phyloP scores from a whole-genome alignment of 495 filamentous ascomycete genomes.

The Trichoderma erinaceum region DNA sequence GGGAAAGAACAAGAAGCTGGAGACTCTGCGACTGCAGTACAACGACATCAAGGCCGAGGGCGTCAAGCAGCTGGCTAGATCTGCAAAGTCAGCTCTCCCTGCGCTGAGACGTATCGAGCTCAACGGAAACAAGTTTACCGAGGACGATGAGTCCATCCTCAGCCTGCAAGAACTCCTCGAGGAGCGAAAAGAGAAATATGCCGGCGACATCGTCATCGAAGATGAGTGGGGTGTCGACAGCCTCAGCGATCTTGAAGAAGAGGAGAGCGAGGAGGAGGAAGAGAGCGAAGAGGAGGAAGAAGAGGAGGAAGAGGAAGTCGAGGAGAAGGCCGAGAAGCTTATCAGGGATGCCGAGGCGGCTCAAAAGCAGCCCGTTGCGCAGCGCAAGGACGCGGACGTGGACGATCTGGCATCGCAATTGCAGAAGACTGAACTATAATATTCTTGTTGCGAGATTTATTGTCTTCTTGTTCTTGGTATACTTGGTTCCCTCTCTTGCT shows the following conservation, averaged over 20 bases:
- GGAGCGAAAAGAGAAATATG: constrained; percentile 55
- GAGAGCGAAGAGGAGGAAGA: constrained; percentile 65
- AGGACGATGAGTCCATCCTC: constrained; percentile 65
- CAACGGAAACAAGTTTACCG: constrained; percentile 91
- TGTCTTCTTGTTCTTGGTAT: not conserved
- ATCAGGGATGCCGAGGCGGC: constrained; percentile 66
- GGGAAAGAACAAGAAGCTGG: constrained; percentile 68
- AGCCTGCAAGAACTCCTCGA: constrained; percentile 46
- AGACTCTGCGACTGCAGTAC: constrained; percentile 81
- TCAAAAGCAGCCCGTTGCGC: constrained; percentile 65
- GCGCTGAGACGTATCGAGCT: constrained; percentile 76
- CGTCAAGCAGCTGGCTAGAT: constrained; percentile 60
- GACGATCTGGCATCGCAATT: constrained; percentile 73
- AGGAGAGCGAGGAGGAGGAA: constrained; percentile 58
- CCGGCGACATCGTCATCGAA: constrained; percentile 51
- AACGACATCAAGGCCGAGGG: constrained; percentile 81
- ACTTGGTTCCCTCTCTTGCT: not conserved
- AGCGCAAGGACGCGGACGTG: constrained; percentile 70
- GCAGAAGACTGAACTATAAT: constrained; percentile 54
- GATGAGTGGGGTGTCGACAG: constrained; percentile 80
- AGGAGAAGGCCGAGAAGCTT: constrained; percentile 57
- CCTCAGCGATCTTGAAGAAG: constrained; percentile 74
- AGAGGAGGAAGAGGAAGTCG: constrained; percentile 49
- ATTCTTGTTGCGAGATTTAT: not conserved
- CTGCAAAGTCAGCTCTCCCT: constrained; percentile 59